These are phyloP conservation scores for Phytophthora pisi DNA, from an alignment of 352 stramenopile genomes.

Conservation along the genomic window DNA sequence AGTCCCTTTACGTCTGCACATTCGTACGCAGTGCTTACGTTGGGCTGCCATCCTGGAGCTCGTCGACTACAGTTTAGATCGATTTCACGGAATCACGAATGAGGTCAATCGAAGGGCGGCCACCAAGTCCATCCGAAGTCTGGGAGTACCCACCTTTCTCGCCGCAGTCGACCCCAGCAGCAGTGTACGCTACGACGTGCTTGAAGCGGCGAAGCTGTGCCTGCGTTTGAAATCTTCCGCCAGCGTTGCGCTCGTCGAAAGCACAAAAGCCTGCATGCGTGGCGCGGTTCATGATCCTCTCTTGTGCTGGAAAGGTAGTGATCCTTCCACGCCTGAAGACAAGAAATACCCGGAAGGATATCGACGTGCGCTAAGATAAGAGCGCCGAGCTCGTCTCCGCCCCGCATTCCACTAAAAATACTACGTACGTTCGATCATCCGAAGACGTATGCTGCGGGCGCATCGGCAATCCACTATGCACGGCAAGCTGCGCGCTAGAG, in stretches of 20 bases:
- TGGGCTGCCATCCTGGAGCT: constrained; percentile 46
- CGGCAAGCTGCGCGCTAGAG: neutral
- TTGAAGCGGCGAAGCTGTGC: constrained; percentile 82
- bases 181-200: constrained; percentile 62
- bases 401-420: constrained; percentile 33
- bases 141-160: constrained; percentile 47
- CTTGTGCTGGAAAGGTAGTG: constrained; percentile 4
- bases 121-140: neutral
- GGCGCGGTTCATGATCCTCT: constrained; percentile 52
- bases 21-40: too few relatives aligned
- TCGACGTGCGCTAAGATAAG: constrained; percentile 21
- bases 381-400: constrained; percentile 17
- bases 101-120: neutral
- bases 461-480: neutral
- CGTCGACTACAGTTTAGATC: constrained; percentile 32
- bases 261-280: constrained; percentile 71
- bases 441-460: constrained; percentile 8
- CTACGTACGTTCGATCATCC: neutral
- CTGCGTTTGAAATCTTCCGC: constrained; percentile 74
- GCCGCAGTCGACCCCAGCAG: constrained; percentile 53
- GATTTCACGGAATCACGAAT: neutral
- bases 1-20: too few relatives aligned
- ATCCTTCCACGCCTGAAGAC: constrained; percentile 1
- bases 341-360: neutral
- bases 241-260: constrained; percentile 82